Evolutionary conservation across 2,329 filamentous ascomycete species (phyloP).

Genomic region (Aspergillus sp.): DNA sequence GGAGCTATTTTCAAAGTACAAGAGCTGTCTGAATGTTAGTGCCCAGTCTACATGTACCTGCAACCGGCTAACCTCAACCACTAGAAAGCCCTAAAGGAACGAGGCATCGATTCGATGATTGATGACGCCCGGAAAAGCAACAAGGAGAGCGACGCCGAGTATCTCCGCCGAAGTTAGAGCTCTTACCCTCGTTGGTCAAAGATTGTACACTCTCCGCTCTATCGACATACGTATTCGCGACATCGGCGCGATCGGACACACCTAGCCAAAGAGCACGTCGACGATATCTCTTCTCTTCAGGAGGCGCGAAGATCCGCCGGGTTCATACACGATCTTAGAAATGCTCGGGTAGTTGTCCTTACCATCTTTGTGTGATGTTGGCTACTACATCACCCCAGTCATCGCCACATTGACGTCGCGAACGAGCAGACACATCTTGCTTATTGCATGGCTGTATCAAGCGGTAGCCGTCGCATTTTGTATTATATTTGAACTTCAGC

Average conservation of each 20-base stretch:
- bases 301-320: background rate
- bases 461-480: too few species aligned
- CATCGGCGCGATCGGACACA: background rate
- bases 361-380: background rate
- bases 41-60: background rate
- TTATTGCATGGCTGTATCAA: too few species aligned
- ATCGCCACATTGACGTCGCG: too few species aligned
- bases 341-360: too few species aligned
- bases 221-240: background rate
- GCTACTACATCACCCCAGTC: background rate
- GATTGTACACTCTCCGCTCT: background rate
- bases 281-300: background rate
- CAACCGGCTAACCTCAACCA: background rate
- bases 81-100: slow-evolving; percentile 80
- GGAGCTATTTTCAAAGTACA: slow-evolving; percentile 82
- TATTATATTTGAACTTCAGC: background rate
- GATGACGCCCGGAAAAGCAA: slow-evolving; percentile 88
- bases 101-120: slow-evolving; percentile 89
- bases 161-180: slow-evolving; percentile 48
- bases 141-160: slow-evolving; percentile 77
- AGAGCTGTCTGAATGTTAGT: slow-evolving; percentile 76
- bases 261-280: background rate
- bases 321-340: too few species aligned
- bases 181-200: background rate
- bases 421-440: too few species aligned